Evolutionary conservation across 2,329 filamentous ascomycete species (phyloP), one percentile per base, ranked within the genome.

Genomic region (Colletotrichum liaoningense): DNA sequence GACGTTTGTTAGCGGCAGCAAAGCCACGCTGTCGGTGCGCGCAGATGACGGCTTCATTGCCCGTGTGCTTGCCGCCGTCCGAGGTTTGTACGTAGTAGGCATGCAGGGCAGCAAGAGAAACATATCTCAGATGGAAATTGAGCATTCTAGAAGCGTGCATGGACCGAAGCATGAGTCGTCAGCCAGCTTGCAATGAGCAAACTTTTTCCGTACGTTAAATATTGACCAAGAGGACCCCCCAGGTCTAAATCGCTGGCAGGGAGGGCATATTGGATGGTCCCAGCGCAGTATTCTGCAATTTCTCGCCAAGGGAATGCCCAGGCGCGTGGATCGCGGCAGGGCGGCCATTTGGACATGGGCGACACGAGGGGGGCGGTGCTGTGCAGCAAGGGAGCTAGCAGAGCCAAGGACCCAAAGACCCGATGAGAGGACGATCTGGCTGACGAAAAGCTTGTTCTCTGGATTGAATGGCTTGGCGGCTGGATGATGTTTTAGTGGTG

Each of bases 281-380:
- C 56, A 42, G 68, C 63, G 56, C 4, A n/a, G 19, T 9, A 9
- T 49, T 49, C 42, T 49, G 42, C 19, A 49, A 49, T 63, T 35
- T 42, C 24, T 7, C 60, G 70, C 70, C 70, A 73, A 73, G 67
- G 67, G 56, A 70, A 65, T 62, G 70, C 70, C 70, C 70, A 70
- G 70, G 67, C 70, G 70, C 70, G 64, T 69, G 63, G 64, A 72
- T 63, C 52, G 70, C 59, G 70, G 66, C 54, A 72, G 35, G 64
- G 56, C 30, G 42, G 22, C 24, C 19, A 24, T 52, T 19, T 19
- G 62, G 52, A 55, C 62, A 49, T 54, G 60, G 49, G 62, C 49
- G 22, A 42, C 28, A 11, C 26, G 22, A 55, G 59, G 63, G 55
- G 56, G 28, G 38, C 28, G n/a, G 42, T 60, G 57, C 59, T 30